phyloP scores from a whole-genome alignment of 192 early-diverging fungal species.

The Coemansia sp. region DNA sequence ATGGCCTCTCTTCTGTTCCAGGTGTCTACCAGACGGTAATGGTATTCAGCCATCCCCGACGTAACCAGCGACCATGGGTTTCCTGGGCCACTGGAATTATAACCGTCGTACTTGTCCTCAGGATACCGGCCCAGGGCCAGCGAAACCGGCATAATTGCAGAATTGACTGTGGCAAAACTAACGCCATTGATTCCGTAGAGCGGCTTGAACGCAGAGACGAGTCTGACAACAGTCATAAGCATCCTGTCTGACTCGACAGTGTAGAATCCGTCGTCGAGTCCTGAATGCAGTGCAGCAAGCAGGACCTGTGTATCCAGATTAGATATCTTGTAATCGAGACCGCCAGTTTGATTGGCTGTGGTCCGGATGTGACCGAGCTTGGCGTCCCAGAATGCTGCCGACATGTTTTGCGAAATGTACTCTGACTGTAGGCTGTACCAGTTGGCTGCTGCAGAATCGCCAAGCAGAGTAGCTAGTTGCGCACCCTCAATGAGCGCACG shows the following conservation, averaged over 20 bases:
- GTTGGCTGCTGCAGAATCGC: neutral
- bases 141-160: neutral
- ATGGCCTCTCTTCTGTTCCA: conserved; percentile 1
- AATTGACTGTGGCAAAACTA: neutral
- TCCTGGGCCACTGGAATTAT: neutral
- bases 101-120: conserved; percentile 4
- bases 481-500: conserved; percentile 7
- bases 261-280: conserved; percentile 3
- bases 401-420: conserved; percentile 10
- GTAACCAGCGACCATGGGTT: conserved; percentile 4
- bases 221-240: neutral
- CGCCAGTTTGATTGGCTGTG: neutral
- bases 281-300: conserved; percentile 6
- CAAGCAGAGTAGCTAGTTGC: conserved; percentile 2
- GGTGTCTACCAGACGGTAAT: conserved; percentile 3
- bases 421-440: conserved; percentile 1
- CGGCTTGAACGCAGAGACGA: conserved; percentile 1
- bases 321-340: neutral
- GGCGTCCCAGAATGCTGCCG: neutral
- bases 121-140: conserved; percentile 2
- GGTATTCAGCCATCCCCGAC: conserved; percentile 6
- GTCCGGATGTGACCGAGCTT: neutral
- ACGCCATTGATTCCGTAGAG: conserved; percentile 8
- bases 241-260: conserved; percentile 6
- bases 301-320: conserved; percentile 5